Evolutionary conservation across 305 asterid species (phyloP), one percentile per base, ranked within the genome.

Genomic region (Solanum hybrid): DNA sequence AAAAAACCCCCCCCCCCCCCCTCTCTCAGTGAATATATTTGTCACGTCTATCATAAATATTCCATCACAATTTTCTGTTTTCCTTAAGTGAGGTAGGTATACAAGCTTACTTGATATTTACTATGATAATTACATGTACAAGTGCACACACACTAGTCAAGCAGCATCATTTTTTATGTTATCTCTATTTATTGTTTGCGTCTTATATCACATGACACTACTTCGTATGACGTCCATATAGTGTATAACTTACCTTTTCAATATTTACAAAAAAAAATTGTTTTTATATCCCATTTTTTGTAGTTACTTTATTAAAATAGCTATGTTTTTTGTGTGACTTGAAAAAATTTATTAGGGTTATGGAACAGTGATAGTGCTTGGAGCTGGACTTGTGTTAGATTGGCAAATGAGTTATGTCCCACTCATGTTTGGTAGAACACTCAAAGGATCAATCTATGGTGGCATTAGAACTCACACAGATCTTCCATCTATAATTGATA

Each of bases 381-480:
- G 99, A 13, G 95, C 95, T n/a, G 98, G 98, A 42, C 89, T 92
- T 3, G 87, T 91, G 88, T 32, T 88, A 69, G 94, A 93, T 87
- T 95, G 93, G 66, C 95, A 93, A 92, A 90, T 95, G 91, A 92
- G 93, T 36, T 93, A 92, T 81, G 51, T 94, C 73, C 95, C 96
- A 5, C 92, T 96, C 13, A 75, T 96, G 92, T 89, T 91, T 79
- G 98, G 99, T 78, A 89, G 99, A 86, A 94, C 94, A 64, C 38
- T 96, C 35, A 93, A 78, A 89, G 98, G 97, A 4, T 92, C 95
- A 24, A 91, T 91, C 90, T 95, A 92, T 84, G 98, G 98, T 22
- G 97, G 97, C 75, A 95, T 96, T 10, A 93, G 96, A 87, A 89
- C 96, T 80, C 95, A 91, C 36, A 86, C 98, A 0, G 98, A 96